Evolutionary conservation across 2,329 filamentous ascomycete genomes (phyloP), one percentile per base, ranked within the genome.

Genomic region (Fusarium sp.): DNA sequence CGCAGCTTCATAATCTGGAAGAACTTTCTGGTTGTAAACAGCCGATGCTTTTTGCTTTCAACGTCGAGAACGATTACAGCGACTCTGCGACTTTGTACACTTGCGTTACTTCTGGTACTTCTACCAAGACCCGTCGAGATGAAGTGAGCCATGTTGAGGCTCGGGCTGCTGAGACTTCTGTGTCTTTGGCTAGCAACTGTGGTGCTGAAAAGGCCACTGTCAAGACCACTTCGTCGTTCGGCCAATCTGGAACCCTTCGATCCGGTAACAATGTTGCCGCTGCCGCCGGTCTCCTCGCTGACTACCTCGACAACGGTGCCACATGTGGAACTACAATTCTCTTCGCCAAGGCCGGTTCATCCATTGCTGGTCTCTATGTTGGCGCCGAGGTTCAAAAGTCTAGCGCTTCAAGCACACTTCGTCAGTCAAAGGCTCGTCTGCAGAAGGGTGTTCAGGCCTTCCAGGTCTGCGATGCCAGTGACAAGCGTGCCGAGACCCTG

Each of bases 1-100:
- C 73, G 2, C 69, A 75, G 45, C 17, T 75, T 8, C 72, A 75
- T 6, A 72, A 69, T 28, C 52, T 64, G 11, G 67, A 63, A 11
- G 72, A 75, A 14, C 59, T 75, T 2, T 49, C 62, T 3, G 53
- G 58, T 0, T 75, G 73, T 22, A 24, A 62, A 0, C 59, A 63
- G 2, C 73, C 69, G 1, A 58, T 75, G 28, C 67, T 75, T 3
- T 74, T 75, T 45, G 56, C 58, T 2, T 36, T 75, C 4, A 73
- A 75, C 15, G 65, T 74, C 11, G 53, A 67, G 58, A 74, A 72
- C 21, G 54, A 69, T 9, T 71, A 67, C 17, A 71, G 62, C 46
- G 71, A 70, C n/a, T 71, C 57, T 43, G 71, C 70, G 17, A 74
- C 72, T 8, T 52, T 74, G 24, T 71, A 73, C 33, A 71, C 72